Conservation (phyloP, 2,329 filamentous ascomycete genomes). For the Calonectria fujianensis region DNA sequence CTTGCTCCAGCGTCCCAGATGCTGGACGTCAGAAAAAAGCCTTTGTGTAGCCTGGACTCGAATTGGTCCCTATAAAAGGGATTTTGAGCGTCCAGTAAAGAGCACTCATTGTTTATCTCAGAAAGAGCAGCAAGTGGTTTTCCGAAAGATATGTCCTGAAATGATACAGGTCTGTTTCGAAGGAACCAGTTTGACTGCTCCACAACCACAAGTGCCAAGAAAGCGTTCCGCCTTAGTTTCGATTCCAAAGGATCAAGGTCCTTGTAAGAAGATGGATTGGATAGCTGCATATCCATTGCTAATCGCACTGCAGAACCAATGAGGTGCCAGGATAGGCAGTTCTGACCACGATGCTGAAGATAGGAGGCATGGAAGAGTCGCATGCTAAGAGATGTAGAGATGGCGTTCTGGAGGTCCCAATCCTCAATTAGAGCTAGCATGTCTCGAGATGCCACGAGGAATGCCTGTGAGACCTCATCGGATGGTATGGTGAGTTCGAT, state of each 20-base stretch:
- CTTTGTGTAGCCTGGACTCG: neutral
- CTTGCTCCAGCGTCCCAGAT: neutral
- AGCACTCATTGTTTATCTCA: neutral
- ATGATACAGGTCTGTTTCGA: neutral
- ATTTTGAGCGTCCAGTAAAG: neutral
- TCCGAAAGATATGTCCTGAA: neutral
- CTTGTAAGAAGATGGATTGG: neutral
- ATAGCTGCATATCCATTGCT: neutral
- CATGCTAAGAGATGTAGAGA: neutral
- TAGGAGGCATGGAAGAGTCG: neutral
- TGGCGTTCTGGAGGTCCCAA: slow-evolving; percentile 1
- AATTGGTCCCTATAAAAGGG: neutral
- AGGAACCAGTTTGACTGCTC: neutral
- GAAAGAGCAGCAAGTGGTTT: neutral
- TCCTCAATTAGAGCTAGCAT: neutral
- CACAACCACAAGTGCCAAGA: neutral
- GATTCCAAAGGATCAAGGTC: neutral
- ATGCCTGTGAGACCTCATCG: neutral
- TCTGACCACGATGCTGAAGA: neutral
- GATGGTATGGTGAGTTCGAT: neutral
- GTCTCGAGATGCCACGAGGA: neutral
- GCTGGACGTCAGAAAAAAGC: neutral
- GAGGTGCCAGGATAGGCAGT: neutral
- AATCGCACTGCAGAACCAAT: neutral
- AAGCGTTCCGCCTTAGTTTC: neutral